These are phyloP conservation scores for Colletotrichum eremochloae DNA, from an alignment of 2,329 filamentous ascomycete species.

Conservation along the genomic window DNA sequence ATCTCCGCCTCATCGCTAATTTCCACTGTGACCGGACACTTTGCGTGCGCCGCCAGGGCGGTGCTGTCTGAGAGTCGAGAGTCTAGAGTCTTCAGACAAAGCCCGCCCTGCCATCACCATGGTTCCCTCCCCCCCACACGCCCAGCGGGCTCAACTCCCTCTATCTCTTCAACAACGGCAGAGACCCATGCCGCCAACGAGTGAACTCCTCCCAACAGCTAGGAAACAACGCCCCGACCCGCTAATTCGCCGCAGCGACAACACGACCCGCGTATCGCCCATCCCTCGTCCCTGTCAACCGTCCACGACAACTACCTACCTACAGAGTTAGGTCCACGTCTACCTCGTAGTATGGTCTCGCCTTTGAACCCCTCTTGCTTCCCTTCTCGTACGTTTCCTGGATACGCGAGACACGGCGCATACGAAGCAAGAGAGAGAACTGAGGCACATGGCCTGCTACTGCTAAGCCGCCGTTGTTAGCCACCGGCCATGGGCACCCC, in stretches of 20 bases:
- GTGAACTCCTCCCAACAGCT: background rate
- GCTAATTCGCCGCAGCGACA: slow-evolving; percentile 39
- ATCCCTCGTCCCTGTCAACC: slow-evolving; percentile 11
- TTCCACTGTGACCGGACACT: slow-evolving; percentile 20
- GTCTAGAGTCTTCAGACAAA: background rate
- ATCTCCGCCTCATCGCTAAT: slow-evolving; percentile 36
- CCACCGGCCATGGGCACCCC: background rate
- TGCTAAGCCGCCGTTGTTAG: slow-evolving; percentile 1
- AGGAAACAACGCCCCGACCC: slow-evolving; percentile 39
- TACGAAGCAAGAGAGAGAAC: background rate
- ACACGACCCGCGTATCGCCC: slow-evolving; percentile 18
- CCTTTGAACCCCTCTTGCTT: slow-evolving; percentile 14
- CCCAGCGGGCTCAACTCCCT: background rate
- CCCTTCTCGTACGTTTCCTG: slow-evolving; percentile 4
- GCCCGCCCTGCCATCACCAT: background rate
- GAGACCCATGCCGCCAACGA: background rate
- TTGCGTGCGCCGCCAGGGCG: slow-evolving; percentile 24
- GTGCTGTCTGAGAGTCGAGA: slow-evolving; percentile 14
- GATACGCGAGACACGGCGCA: background rate
- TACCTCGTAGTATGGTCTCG: slow-evolving; percentile 15
- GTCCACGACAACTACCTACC: too few species aligned
- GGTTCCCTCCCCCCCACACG: background rate
- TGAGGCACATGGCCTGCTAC: background rate
- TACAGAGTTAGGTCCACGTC: background rate
- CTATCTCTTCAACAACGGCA: slow-evolving; percentile 14